Evolutionary conservation across 441 rosid genomes (phyloP), one percentile per base, ranked within the genome.

Genomic region (Erysimum cheiri): DNA sequence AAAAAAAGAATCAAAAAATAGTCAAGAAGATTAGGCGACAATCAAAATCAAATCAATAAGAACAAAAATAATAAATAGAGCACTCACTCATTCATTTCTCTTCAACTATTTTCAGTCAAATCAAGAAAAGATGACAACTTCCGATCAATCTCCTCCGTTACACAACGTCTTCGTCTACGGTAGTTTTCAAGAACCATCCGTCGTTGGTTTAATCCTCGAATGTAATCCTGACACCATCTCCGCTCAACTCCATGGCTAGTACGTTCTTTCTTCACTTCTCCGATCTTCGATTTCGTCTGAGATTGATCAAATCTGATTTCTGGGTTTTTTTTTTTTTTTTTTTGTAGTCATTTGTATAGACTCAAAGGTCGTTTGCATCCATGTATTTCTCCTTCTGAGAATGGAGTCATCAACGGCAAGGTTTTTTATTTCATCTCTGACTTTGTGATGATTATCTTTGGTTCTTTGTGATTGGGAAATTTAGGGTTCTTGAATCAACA

Each of bases 141-240:
- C 67, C 37, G 68, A 56, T 19, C 62, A 65, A 5, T 46, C 78
- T 36, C 37, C 54, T n/a, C n/a, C n/a, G 6, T 64, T 37, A 46
- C 87, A 88, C 81, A 86, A 61, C 48, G 97, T 94, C 29, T 88
- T 94, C 80, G 97, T 94, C 4, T 92, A 92, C 17, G 98, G 98
- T 6, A 90, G 93, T 82, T 92, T 90, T 6, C 74, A 84, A 2
- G 91, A 87, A 9, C 95, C 89, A 79, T 88, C 89, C 53, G 87
- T 92, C 48, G 95, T 88, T 15, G 60, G 77, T n/a, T 86, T 82
- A 55, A 88, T 95, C 15, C 73, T 90, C 24, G 85, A 89, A 5
- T 85, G 95, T 37, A 53, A 82, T 77, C 98, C 97, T 31, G 78
- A 63, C 49, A 75, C 80, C 24, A 72, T 88, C 78, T 43, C 88